Conservation (phyloP, 2,329 filamentous ascomycete genomes). For the Fusarium clavum region DNA sequence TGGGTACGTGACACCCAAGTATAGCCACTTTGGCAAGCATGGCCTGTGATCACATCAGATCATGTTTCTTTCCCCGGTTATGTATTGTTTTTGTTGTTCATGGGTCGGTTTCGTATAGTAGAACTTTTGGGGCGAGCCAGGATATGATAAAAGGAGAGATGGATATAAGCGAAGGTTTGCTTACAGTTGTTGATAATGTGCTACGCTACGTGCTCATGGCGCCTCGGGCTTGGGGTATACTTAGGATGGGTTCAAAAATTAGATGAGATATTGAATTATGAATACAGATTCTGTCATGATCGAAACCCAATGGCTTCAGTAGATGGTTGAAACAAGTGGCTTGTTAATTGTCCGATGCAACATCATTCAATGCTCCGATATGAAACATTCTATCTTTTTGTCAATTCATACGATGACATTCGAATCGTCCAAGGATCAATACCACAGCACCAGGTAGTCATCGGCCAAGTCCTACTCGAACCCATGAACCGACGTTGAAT, state of each 20-base stretch:
- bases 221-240: not conserved
- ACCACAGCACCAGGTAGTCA: not conserved
- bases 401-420: not conserved
- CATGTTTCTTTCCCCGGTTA: not conserved
- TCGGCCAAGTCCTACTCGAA: not conserved
- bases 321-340: not conserved
- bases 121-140: conserved; percentile 11
- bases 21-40: conserved; percentile 21
- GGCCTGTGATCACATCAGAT: conserved; percentile 6
- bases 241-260: not conserved
- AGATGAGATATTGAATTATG: not conserved
- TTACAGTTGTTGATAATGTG: not conserved
- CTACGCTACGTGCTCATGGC: not conserved
- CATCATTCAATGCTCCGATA: not conserved
- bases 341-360: not conserved
- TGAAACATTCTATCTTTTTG: not conserved
- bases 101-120: not conserved
- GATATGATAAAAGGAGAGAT: conserved; percentile 1
- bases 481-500: conserved; percentile 18
- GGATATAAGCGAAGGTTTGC: conserved; percentile 12
- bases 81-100: not conserved
- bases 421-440: not conserved
- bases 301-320: not conserved
- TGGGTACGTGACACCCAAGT: conserved; percentile 40
- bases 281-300: not conserved